Evolutionary conservation across 345 rosid genomes (phyloP), one percentile per base, ranked within the genome.

Genomic region (Cardamine resedifolia): DNA sequence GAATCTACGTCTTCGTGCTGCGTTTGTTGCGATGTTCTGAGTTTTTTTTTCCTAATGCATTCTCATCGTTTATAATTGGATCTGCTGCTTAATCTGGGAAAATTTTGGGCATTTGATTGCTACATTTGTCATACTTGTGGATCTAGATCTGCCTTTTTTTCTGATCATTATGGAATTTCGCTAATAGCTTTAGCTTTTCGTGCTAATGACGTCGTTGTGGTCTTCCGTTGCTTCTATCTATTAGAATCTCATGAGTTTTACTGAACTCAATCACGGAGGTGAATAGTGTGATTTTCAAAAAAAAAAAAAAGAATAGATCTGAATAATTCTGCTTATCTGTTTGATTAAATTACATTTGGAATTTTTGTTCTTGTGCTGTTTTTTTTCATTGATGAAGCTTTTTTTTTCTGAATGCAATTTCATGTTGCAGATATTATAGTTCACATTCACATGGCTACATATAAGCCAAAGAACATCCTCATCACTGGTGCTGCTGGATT

Each of bases 401-500:
- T 44, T 0, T 21, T 20, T 44, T 20, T 1, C 27, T 59, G 6
- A 47, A 33, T 60, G 30, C 27, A 2, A 43, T 30, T 33, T 55
- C 64, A 44, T 63, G 26, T 33, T 62, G 27, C 71, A 69, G 79
- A 52, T 58, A 51, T 23, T 16, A 1, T 3, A 23, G n/a, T 27
- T 34, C n/a, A 73, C 15, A 77, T 19, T 38, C 62, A 48, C 39
- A 82, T 84, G 88, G 81, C 88, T 51, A 60, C 85, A 1, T 79
- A 89, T 75, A 83, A 79, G 31, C 96, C 92, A 4, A 89, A 87
- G 85, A 89, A 89, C 77, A 89, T 89, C 77, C 92, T 89, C 66
- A 89, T 89, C 39, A 89, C 96, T 16, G 96, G 96, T 34, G 96
- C 96, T 38, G 92, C 96, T 60, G 92, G 96, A 38, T 89, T 89